A percentile compares a stretch with the other conserved stretches of the same genome.
Evolutionary conservation across 768 basidiomycete species (phyloP).

Genomic region (Boletus eberwhitei): DNA sequence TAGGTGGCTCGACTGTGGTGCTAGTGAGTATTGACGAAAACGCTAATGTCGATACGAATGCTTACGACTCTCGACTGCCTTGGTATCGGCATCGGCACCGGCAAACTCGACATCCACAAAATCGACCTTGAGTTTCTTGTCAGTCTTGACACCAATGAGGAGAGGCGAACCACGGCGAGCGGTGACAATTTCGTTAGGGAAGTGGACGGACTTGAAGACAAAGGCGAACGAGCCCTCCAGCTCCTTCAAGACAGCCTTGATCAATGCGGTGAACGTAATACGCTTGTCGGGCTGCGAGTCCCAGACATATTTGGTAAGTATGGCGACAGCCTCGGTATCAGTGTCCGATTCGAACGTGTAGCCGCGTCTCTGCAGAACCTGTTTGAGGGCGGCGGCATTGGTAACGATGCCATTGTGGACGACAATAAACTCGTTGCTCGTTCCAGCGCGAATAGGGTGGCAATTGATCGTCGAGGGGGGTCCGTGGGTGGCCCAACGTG

Average conservation of each 20-base stretch:
- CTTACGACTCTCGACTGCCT: constrained; percentile 42
- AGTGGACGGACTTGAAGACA: constrained; percentile 96
- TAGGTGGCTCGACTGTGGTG: constrained; percentile 40
- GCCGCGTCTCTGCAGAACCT: constrained; percentile 93
- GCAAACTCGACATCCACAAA: constrained; percentile 98
- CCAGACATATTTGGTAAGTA: constrained; percentile 93
- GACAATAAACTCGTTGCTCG: constrained; percentile 77
- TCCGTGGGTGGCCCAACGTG: constrained; percentile 99
- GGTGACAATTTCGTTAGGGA: constrained; percentile 92
- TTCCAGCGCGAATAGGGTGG: constrained; percentile 89
- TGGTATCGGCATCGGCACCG: constrained; percentile 59
- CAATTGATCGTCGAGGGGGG: constrained; percentile 85
- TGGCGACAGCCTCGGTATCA: constrained; percentile 96
- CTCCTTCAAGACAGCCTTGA: constrained; percentile 96
- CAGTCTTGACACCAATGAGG: constrained; percentile 97
- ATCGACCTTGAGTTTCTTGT: constrained; percentile 99
- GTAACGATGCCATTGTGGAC: constrained; percentile 99
- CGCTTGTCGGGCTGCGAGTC: constrained; percentile 88
- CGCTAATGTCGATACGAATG: background rate
- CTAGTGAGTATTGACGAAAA: constrained; percentile 1
- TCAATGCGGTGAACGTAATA: constrained; percentile 81
- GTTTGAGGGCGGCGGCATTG: constrained; percentile 82
- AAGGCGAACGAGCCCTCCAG: constrained; percentile 99
- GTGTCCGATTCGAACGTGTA: constrained; percentile 94
- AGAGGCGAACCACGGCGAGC: constrained; percentile 97